Conservation (phyloP, 2,329 filamentous ascomycete genomes). For the Ampelomyces quisqualis region DNA sequence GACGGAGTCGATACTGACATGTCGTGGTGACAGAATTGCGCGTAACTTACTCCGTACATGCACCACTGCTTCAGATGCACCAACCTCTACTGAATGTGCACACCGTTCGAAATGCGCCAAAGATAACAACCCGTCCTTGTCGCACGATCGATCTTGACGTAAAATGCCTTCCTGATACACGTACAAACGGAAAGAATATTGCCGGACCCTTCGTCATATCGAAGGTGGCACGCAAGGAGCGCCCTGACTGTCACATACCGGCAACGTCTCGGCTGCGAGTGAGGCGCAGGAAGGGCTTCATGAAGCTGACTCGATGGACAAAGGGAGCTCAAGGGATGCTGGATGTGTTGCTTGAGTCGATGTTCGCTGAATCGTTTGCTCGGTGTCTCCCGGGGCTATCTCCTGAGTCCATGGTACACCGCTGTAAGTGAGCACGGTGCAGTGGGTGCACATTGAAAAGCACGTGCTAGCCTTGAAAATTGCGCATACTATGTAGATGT, state of each 20-base stretch:
- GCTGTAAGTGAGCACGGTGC: background rate
- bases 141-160: too few species aligned
- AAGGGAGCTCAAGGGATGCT: background rate
- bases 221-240: background rate
- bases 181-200: background rate
- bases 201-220: too few species aligned
- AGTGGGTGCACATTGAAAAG: too few species aligned
- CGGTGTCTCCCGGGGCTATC: constrained; percentile 1
- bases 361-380: constrained; percentile 1
- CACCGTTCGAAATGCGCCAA: too few species aligned
- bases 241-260: background rate
- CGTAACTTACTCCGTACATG: too few species aligned
- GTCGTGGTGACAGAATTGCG: too few species aligned
- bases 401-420: background rate
- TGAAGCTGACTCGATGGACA: background rate
- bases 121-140: too few species aligned
- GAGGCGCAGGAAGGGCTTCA: background rate
- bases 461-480: too few species aligned
- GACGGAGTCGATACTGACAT: too few species aligned
- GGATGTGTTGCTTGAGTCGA: background rate
- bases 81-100: too few species aligned
- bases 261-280: background rate
- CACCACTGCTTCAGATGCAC: too few species aligned
- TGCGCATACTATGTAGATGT: too few species aligned
- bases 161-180: background rate